Evolutionary conservation across 2,329 filamentous ascomycete species (phyloP).

Genomic region (Cordyceps fumosorosea): DNA sequence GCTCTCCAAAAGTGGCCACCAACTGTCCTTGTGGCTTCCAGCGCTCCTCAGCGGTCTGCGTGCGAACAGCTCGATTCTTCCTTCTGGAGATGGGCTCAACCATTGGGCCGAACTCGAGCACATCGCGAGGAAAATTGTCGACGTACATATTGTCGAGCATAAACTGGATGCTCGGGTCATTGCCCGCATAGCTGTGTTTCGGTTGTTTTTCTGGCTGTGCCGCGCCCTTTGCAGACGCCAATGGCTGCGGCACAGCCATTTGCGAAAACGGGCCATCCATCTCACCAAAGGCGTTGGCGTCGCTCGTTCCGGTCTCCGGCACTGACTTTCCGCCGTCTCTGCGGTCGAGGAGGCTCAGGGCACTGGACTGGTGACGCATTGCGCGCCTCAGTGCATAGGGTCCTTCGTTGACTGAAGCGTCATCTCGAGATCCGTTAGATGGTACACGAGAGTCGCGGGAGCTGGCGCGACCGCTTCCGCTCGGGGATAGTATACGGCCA

Average conservation of each 20-base stretch:
- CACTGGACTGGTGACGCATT: conserved; percentile 53
- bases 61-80: conserved; percentile 46
- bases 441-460: conserved; percentile 33
- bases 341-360: conserved; percentile 51
- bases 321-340: conserved; percentile 53
- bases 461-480: conserved; percentile 23
- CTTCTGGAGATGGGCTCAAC: conserved; percentile 61
- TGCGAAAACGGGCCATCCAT: conserved; percentile 51
- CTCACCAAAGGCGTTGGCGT: conserved; percentile 53
- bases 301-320: conserved; percentile 53
- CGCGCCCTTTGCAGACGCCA: conserved; percentile 20
- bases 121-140: conserved; percentile 60
- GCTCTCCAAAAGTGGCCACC: conserved; percentile 84
- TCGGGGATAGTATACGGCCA: conserved; percentile 26
- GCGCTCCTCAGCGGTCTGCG: conserved; percentile 35
- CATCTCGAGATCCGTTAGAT: conserved; percentile 25
- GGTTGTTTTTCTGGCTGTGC: conserved; percentile 37
- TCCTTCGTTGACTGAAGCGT: conserved; percentile 32
- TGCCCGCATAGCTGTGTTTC: conserved; percentile 80
- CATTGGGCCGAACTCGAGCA: conserved; percentile 69
- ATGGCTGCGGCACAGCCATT: conserved; percentile 18
- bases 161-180: conserved; percentile 60
- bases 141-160: conserved; percentile 82
- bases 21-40: conserved; percentile 84
- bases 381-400: conserved; percentile 37